phyloP scores from a whole-genome alignment of 192 early-diverging fungal species.

The Backusella tarrabulga region DNA sequence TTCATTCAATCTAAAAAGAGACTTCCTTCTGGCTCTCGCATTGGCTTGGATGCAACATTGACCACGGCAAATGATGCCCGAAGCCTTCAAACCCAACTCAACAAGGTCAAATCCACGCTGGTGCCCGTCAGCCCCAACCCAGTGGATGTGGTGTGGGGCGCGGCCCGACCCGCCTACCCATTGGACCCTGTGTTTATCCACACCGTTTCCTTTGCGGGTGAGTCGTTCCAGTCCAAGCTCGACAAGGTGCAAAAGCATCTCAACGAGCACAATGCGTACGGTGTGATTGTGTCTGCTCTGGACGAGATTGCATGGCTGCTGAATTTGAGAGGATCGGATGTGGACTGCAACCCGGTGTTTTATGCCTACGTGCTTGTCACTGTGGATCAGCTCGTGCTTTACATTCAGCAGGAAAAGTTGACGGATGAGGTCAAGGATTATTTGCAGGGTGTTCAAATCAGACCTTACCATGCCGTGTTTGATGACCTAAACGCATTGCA shows the following conservation, averaged over 20 bases:
- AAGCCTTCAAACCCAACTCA: constrained; percentile 7
- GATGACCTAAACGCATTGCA: constrained; percentile 50
- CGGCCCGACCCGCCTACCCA: constrained; percentile 68
- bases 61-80: constrained; percentile 54
- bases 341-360: constrained; percentile 95
- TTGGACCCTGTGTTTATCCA: constrained; percentile 60
- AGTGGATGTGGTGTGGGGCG: constrained; percentile 82
- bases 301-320: constrained; percentile 98
- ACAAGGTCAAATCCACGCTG: constrained; percentile 55
- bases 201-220: constrained; percentile 58
- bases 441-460: constrained; percentile 58
- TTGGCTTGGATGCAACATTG: constrained; percentile 91
- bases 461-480: constrained; percentile 79
- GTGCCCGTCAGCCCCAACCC: constrained; percentile 74
- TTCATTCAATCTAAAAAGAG: constrained; percentile 33
- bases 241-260: constrained; percentile 62
- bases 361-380: constrained; percentile 89
- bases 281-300: constrained; percentile 82
- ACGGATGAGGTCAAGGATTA: constrained; percentile 58
- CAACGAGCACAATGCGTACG: constrained; percentile 54
- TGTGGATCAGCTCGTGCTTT: constrained; percentile 61
- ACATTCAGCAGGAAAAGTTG: constrained; percentile 75
- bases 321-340: constrained; percentile 95
- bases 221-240: constrained; percentile 59
- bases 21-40: constrained; percentile 67